Evolutionary conservation across 805 yeast genomes (phyloP), one percentile per base, ranked within the genome.

Genomic region (Trichomonascus vanleenenianus): DNA sequence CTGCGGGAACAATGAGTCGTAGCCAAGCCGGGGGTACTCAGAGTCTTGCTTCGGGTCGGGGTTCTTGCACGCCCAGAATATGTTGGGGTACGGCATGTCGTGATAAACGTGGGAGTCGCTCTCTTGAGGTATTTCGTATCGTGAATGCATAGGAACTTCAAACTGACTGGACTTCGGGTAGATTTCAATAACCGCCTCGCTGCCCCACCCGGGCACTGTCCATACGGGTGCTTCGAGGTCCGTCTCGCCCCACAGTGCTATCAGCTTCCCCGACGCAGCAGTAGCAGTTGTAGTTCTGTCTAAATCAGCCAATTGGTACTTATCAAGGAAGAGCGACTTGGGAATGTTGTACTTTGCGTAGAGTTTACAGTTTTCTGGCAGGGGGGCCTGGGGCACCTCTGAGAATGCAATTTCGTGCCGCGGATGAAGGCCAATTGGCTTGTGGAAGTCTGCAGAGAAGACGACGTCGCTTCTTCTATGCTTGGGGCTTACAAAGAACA

Each of bases 191-290:
- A 78, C 54, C 16, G 69, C 68, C 38, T 68, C 65, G 3, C 78
- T 70, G 1, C 81, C 81, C 70, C 72, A 73, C 19, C 63, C 54
- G 2, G 53, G 48, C 6, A 66, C 64, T 25, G 62, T 61, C 70
- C 78, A 79, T 30, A 63, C 71, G 3, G 84, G 84, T 30, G 70
- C 67, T 52, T 78, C 84, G 19, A 78, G 60, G 54, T 79, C 80
- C n/a, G 69, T 63, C 43, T 74, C 77, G 2, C 83, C 83, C 72
- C 74, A 74, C 0, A 71, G 57, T 2, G 64, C 65, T 1, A 72
- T 31, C 12, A 75, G 62, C n/a, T 51, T 54, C 12, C 59, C 56
- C 4, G 49, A 52, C 18, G 53, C 56, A 27, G 56, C 51, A 20
- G 56, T 55, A 4, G 57, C 47, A 2, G 58, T 18, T 22, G 43